These are phyloP conservation scores for Fusarium luffae DNA, from an alignment of 2,329 filamentous ascomycete genomes.

Conservation along the genomic window DNA sequence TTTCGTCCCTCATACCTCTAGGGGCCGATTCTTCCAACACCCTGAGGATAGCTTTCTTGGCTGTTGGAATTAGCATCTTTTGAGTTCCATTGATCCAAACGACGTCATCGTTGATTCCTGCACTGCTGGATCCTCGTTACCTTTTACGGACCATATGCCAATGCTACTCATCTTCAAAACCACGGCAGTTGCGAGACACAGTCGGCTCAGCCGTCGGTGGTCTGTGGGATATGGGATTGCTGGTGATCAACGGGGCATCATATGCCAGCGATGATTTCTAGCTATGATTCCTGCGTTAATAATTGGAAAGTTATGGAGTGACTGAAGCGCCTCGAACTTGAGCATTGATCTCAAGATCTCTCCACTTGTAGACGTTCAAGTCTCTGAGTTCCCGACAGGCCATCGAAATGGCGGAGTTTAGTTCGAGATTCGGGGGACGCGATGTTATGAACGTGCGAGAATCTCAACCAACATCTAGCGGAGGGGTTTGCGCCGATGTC, in stretches of 20 bases:
- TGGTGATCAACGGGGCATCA: conserved; percentile 38
- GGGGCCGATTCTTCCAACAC: no score
- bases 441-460: background rate
- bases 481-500: background rate
- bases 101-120: conserved; percentile 24
- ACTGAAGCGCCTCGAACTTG: background rate
- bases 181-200: conserved; percentile 38
- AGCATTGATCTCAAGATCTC: background rate
- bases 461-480: background rate
- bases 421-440: background rate
- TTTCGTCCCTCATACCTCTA: no score
- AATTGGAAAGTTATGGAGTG: background rate
- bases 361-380: background rate
- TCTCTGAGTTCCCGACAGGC: background rate
- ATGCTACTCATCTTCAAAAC: background rate
- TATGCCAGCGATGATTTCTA: conserved; percentile 18
- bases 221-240: conserved; percentile 21
- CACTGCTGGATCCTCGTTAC: conserved; percentile 19
- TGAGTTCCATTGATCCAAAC: conserved; percentile 5
- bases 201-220: conserved; percentile 42
- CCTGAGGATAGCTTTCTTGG: conserved; percentile 2
- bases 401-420: background rate
- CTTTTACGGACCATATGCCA: conserved; percentile 12
- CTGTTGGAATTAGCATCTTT: conserved; percentile 24
- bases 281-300: conserved; percentile 8